Evolutionary conservation across 2,329 filamentous ascomycete species (phyloP), one percentile per base, ranked within the genome.

Genomic region (Diaporthe ilicicola): DNA sequence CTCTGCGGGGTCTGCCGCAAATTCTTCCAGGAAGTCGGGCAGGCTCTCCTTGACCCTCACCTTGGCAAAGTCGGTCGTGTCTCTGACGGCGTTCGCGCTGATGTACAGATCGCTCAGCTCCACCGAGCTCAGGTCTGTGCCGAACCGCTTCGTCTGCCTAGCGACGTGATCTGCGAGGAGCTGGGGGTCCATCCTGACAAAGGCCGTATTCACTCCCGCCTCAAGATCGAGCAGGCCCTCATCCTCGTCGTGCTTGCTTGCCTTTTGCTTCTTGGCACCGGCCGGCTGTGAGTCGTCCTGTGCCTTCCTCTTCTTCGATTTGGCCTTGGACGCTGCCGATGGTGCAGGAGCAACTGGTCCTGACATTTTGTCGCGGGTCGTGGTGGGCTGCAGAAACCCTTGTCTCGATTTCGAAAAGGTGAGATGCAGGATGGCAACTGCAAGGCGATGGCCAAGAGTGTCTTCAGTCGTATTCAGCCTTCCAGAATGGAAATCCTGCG

Each of bases 161-260:
- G 93, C 93, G 73, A 98, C 86, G 79, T 97, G 91, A 79, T 98
- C 95, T 1, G 95, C 93, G 56, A 98, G 84, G 51, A 98, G 86
- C 74, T 91, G 89, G 72, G 90, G 91, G 80, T 97, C 94, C 91
- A 98, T 95, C 72, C 90, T 89, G 54, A 90, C 89, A 79, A 98
- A 93, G 4, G 93, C 89, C 74, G 89, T 90, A 82, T 98, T 97
- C 75, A 98, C 84, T 8, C 92, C 91, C 42, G 91, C 88, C 76
- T 94, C 90, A 53, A 90, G 86, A 78, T 94, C 90, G 70, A 91
- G 80, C 34, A 87, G 82, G 29, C 84, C 85, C 59, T 91, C 88
- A 51, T 89, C 86, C 51, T 84, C 75, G 71, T 87, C 84, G 67
- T 83, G 82, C 77, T 88, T 85, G 56, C 65, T 67, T 44, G 69